Conservation (phyloP, 176 grass and related monocot genomes). For the Aegilops sharonensis region DNA sequence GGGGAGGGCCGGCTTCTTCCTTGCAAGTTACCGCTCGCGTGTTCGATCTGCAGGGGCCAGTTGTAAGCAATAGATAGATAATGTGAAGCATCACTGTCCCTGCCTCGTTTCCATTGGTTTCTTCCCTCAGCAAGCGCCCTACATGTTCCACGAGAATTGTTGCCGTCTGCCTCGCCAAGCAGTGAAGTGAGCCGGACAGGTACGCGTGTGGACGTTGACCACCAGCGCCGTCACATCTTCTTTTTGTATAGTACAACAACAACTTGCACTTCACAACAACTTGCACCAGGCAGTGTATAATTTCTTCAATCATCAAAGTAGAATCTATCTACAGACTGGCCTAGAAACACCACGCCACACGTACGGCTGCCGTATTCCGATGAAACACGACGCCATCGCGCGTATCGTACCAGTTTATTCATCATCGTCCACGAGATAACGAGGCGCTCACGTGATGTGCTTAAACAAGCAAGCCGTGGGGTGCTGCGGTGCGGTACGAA, state of each 20-base stretch:
- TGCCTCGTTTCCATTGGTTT: background rate
- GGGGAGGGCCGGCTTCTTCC: background rate
- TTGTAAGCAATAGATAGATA: background rate
- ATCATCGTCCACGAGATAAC: background rate
- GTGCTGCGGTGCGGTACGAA: background rate
- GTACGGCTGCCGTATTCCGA: background rate
- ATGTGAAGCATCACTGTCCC: background rate
- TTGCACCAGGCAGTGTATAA: background rate
- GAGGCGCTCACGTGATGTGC: background rate
- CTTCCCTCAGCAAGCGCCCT: background rate
- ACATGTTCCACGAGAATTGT: background rate
- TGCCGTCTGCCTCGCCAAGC: background rate
- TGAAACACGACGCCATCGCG: background rate
- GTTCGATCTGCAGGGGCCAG: background rate
- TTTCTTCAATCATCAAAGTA: background rate
- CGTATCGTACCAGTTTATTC: background rate
- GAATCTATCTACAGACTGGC: too few relatives aligned
- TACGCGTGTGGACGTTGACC: background rate
- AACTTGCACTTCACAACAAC: background rate
- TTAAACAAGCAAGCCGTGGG: conserved; percentile 18
- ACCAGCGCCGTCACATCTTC: background rate
- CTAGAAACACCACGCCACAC: background rate
- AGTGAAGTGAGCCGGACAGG: background rate
- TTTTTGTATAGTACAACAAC: background rate
- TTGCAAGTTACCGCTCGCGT: conserved; percentile 29